These are phyloP conservation scores for Thozetella sp. DNA, from an alignment of 495 filamentous ascomycete genomes.

Conservation along the genomic window DNA sequence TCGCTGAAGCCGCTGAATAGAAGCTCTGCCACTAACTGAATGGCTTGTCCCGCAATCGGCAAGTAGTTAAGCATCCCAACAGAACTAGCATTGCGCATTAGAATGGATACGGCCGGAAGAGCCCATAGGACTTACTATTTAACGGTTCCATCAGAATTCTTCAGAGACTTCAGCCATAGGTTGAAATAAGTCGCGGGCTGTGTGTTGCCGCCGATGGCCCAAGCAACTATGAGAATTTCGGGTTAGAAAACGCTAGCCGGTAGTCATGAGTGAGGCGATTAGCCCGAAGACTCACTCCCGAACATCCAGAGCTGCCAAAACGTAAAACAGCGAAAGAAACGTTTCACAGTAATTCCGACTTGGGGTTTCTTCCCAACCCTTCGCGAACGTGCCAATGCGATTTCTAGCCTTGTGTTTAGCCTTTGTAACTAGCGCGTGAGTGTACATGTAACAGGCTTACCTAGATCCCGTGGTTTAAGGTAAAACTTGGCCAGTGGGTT, in stretches of 20 bases:
- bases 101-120: too few relatives aligned
- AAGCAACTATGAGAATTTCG: background rate
- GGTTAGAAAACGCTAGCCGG: too few relatives aligned
- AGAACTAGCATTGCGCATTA: too few relatives aligned
- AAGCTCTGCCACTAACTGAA: background rate
- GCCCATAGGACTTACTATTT: background rate
- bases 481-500: background rate
- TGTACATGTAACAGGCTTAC: background rate
- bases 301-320: background rate
- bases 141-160: background rate
- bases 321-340: background rate
- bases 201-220: background rate
- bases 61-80: background rate
- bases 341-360: background rate
- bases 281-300: background rate
- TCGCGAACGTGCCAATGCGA: background rate
- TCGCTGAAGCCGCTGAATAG: background rate
- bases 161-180: background rate
- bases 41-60: background rate
- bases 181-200: background rate
- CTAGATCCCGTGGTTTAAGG: background rate
- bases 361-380: background rate
- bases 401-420: background rate
- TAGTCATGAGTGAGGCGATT: background rate
- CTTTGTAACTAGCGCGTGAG: background rate